phyloP scores from a whole-genome alignment of 345 rosid species.

The Hevea brasiliensis region DNA sequence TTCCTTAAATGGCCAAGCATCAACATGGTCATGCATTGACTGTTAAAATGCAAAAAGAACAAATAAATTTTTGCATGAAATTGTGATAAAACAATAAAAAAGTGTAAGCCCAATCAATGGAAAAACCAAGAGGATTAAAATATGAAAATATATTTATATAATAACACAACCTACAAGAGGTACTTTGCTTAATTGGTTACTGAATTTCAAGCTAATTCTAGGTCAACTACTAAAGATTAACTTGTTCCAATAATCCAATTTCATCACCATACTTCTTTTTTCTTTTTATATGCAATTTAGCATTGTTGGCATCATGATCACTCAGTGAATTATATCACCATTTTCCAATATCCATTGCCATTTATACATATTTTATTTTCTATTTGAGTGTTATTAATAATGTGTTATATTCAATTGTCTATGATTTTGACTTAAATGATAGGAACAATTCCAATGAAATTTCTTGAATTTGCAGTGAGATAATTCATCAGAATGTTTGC shows the following conservation, averaged over 20 bases:
- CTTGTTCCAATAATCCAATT: background rate
- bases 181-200: no score
- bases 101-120: background rate
- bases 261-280: background rate
- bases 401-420: no score
- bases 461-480: background rate
- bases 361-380: background rate
- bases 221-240: background rate
- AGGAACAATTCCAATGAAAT: background rate
- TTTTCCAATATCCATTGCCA: background rate
- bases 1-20: slow-evolving; percentile 99
- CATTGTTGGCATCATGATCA: background rate
- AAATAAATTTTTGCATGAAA: background rate
- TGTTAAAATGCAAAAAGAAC: slow-evolving; percentile 27
- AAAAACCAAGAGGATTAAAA: background rate
- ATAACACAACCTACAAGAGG: no score
- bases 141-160: no score
- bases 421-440: no score
- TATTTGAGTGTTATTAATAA: no score
- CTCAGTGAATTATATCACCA: background rate
- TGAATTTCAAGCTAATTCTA: no score
- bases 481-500: background rate
- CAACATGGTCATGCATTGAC: slow-evolving; percentile 92
- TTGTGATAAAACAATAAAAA: background rate
- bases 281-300: background rate